Evolutionary conservation across 257 asterid genomes (phyloP), one percentile per base, ranked within the genome.

Genomic region (Gentiana macrophylla): DNA sequence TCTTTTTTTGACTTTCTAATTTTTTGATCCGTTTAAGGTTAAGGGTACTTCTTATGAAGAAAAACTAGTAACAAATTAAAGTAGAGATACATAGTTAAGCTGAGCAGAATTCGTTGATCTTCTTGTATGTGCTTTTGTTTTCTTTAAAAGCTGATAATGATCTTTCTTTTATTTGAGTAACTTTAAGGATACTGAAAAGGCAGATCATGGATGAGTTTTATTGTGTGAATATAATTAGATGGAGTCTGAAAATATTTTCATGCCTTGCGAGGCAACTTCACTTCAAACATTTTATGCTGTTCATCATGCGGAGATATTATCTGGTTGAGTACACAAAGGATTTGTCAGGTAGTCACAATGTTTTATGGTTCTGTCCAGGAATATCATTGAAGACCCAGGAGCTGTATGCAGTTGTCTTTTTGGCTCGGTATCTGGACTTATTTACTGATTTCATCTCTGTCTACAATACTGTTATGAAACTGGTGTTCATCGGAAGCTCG

Each of bases 331-430:
- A 10, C 46, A 41, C 46, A 10, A 41, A 5, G 8, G 0, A 5
- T 1, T 41, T 10, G 5, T 41, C 46, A 41, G 46, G 46, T 41
- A n/a, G 46, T 4, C 46, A 41, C 8, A 4, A 41, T 41, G 46
- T 4, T 10, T 10, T 41, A 5, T 41, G 8, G 53, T 70, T 62
- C 49, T 66, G 7, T 58, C 45, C 79, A 90, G 98, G 98, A 62
- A 79, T 90, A 69, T 86, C 95, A 15, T 72, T 86, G 70, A 90
- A 87, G 94, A 90, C 98, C 35, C 96, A 90, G 79, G 95, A 86
- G 79, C 54, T 90, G 73, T 90, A 79, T 72, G 86, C 94, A 2
- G 47, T 84, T 55, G 94, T 90, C 70, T 90, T 90, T 70, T 70
- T 86, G 78, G 72, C 98, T 68, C 85, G 98, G 48, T 90, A 86